These are phyloP conservation scores for Phytophthora boehmeriae DNA, from an alignment of 352 stramenopile species.

Conservation along the genomic window DNA sequence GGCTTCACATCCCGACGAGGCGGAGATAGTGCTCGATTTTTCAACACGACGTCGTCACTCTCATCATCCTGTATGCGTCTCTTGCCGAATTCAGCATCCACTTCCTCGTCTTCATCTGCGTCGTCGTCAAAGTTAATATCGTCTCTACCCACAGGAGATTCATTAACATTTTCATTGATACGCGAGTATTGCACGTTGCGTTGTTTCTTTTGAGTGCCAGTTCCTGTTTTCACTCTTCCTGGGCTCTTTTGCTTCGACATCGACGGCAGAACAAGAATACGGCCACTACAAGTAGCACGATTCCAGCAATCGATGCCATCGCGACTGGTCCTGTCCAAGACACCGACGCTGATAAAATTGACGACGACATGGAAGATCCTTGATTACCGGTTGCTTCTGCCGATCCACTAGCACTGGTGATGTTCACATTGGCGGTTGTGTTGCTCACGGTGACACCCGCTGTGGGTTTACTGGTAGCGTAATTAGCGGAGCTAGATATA, in stretches of 20 bases:
- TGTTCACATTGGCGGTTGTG: not conserved
- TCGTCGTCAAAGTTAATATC: conserved; percentile 16
- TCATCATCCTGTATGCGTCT: not conserved
- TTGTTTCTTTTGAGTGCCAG: conserved; percentile 15
- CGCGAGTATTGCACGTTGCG: conserved; percentile 35
- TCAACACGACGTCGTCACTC: conserved; percentile 12
- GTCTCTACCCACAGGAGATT: conserved; percentile 8
- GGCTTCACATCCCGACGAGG: conserved; percentile 18
- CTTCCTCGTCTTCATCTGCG: conserved; percentile 16
- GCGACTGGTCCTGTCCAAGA: conserved; percentile 28
- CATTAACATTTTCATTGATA: conserved; percentile 17
- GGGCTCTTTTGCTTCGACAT: conserved; percentile 13
- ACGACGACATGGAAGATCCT: conserved; percentile 14
- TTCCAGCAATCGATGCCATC: conserved; percentile 22
- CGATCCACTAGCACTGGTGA: conserved; percentile 4
- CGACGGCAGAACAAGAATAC: conserved; percentile 18
- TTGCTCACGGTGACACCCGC: not conserved
- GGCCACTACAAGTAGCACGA: conserved; percentile 23
- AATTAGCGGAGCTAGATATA: conserved; percentile 1
- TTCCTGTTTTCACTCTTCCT: conserved; percentile 12
- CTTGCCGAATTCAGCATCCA: conserved; percentile 28
- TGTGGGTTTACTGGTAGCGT: not conserved
- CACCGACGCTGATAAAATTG: conserved; percentile 21
- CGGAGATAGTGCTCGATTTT: conserved; percentile 1
- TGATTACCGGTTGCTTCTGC: conserved; percentile 10